Base-by-base conservation (phyloP, 306 rosid species). In the Delonix regia region DNA sequence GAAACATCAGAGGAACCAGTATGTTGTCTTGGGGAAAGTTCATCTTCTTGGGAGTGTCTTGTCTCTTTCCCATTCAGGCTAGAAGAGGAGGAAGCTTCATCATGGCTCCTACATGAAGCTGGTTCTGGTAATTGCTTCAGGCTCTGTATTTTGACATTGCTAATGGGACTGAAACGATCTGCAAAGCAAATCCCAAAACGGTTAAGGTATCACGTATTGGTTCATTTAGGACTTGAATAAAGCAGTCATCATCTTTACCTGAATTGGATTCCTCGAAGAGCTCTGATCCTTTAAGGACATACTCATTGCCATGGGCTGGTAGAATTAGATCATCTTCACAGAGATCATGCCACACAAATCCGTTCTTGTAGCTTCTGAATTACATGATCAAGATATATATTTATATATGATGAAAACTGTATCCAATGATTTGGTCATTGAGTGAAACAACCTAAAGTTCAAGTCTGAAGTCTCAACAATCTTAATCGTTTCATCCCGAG, bases 201-300 rank as follows among this genome's bases (percentile, higher is more conserved):
- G 69, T 67, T 78, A 51, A 85, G 71, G 52, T 55, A 27, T 12
- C 59, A 55, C 18, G 22, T 22, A 47, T 70, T 42, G 13, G 52
- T 82, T 49, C 76, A 51, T 33, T 60, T 42, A 39, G 21, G 27
- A 79, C 53, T 67, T n/a, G 77, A 82, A 76, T 48, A n/a, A 66
- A 67, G 67, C 28, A 80, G 63, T 34, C 3, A 18, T 79, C 75
- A 39, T 28, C 11, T 73, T 80, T 77, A 96, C 97, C 97, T 66
- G 99, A 87, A 88, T 82, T 85, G 19, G 97, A 84, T 78, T 93
- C 99, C 44, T 91, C 99, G 76, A 96, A 91, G 75, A 96, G 93
- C 90, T 96, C 99, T 3, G 99, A 96, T n/a, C 98, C 99, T 80
- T 96, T 96, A 74, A 96, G 99, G 49, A 96, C 98, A 51, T 91